Percentiles rank a stretch among this genome's conserved stretches.
Evolutionary conservation across 225 moss, liverwort and hornwort genomes (phyloP).

Genomic region (Physcomitrium patens): DNA sequence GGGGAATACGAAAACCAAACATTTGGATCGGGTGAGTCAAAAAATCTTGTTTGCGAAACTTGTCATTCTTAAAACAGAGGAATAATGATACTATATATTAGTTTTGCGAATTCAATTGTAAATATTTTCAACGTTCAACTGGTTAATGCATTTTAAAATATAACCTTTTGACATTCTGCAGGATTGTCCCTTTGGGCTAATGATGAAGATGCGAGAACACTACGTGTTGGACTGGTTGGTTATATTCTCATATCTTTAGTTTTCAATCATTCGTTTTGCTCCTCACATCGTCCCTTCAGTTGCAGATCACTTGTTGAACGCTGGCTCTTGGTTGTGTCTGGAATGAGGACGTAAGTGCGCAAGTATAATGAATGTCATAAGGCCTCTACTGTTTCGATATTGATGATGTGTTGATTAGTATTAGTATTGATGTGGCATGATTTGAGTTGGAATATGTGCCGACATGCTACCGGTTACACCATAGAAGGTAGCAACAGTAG

Average conservation of each 20-base stretch:
- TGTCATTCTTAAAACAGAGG: constrained; percentile 4
- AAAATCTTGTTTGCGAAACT: constrained; percentile 12
- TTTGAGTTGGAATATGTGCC: constrained; percentile 17
- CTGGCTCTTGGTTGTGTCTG: constrained; percentile 1
- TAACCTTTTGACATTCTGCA: constrained; percentile 23
- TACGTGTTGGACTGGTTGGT: constrained; percentile 68
- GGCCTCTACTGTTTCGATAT: constrained; percentile 6
- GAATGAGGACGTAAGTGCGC: constrained; percentile 16
- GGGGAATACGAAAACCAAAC: constrained; percentile 50
- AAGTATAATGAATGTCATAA: constrained; percentile 20
- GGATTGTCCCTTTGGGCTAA: constrained; percentile 60
- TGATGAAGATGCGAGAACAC: constrained; percentile 61
- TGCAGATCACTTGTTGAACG: constrained; percentile 8
- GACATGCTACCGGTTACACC: constrained; percentile 14
- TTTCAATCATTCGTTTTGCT: constrained; percentile 2
- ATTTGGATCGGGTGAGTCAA: constrained; percentile 51
- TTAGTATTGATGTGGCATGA: no score
- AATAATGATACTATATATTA: background rate
- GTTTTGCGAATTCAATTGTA: no score
- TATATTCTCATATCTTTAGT: constrained; percentile 17
- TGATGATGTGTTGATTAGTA: background rate
- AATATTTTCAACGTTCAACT: background rate
- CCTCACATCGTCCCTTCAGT: background rate
- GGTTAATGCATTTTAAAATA: background rate
- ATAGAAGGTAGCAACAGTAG: background rate